phyloP scores from a whole-genome alignment of 305 asterid species.

The Fraxinus nigra region DNA sequence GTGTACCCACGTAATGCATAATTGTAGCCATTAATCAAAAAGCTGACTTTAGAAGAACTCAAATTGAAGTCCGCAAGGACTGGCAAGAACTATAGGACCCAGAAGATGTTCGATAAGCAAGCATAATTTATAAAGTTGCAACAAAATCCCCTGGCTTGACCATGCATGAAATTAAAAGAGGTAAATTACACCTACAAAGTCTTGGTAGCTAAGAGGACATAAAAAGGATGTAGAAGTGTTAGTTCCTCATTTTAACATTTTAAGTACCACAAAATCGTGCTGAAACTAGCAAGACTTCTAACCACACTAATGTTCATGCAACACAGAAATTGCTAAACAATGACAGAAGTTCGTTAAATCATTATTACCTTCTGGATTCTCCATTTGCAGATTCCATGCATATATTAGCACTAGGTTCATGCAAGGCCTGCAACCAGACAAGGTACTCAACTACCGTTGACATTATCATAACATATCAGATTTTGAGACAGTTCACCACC shows the following conservation, averaged over 20 bases:
- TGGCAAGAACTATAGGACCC: background rate
- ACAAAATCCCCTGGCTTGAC: background rate
- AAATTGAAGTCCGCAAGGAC: background rate
- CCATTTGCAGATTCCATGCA: conserved; percentile 26
- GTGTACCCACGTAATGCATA: background rate
- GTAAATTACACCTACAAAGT: background rate
- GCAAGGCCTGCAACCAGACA: conserved; percentile 33
- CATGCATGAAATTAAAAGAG: background rate
- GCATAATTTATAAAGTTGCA: background rate
- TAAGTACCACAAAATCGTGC: background rate
- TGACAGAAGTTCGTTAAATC: background rate
- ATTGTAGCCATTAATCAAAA: background rate
- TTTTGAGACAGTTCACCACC: background rate
- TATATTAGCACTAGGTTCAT: conserved; percentile 15
- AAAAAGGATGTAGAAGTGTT: background rate
- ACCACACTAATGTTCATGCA: background rate
- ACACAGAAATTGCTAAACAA: background rate
- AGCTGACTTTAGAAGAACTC: background rate
- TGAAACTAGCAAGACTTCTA: background rate
- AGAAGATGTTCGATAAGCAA: background rate
- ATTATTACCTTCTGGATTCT: conserved; percentile 39
- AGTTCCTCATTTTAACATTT: background rate
- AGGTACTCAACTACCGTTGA: background rate
- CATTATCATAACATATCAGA: background rate
- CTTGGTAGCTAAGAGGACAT: background rate